Base-by-base conservation (phyloP, 768 basidiomycete genomes). In the Tremella fuciformis region DNA sequence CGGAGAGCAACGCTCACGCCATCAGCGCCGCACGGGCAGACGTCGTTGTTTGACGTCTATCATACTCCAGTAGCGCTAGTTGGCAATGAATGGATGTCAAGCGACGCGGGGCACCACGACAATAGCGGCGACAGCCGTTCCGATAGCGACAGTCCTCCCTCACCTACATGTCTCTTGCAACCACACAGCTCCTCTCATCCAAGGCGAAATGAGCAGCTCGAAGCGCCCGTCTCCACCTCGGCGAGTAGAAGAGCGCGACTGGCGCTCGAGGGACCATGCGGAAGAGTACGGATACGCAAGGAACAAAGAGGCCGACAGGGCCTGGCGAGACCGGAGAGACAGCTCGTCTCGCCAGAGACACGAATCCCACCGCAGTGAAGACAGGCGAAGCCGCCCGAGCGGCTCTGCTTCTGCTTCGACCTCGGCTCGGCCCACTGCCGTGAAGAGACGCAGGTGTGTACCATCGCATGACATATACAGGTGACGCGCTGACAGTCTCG, bases 361-460 rank as follows among this genome's bases (percentile, higher is more conserved):
- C 4, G 29, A 34, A 34, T 34, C 29, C 11, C 29, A 34, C 11
- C 29, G 29, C 11, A 34, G 6, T 6, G n/a, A 46, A 46, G n/a
- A 46, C 16, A 22, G 42, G 42, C 6, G 22, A 15, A 15, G 8
- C 42, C 42, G 22, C 8, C n/a, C 22, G 42, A 46, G 42, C 16
- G n/a, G n/a, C 22, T 22, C 22, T 46, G 8, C 42, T 46, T 46
- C 42, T 18, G 22, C 42, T 46, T 22, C n/a, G 6, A 15, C 42
- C n/a, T 8, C 42, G 4, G 22, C 42, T 46, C 15, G 6, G 6
- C 7, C 42, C n/a, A 4, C 22, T 46, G n/a, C 42, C 6, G 8
- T 46, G n/a, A 46, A 15, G 16, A 46, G 42, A 46, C n/a, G 42
- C 6, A 46, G 42, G 42, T 46, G n/a, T 46, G 42, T n/a, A 6